Evolutionary conservation across 805 yeast species (phyloP).

Genomic region (Ogataea pini): DNA sequence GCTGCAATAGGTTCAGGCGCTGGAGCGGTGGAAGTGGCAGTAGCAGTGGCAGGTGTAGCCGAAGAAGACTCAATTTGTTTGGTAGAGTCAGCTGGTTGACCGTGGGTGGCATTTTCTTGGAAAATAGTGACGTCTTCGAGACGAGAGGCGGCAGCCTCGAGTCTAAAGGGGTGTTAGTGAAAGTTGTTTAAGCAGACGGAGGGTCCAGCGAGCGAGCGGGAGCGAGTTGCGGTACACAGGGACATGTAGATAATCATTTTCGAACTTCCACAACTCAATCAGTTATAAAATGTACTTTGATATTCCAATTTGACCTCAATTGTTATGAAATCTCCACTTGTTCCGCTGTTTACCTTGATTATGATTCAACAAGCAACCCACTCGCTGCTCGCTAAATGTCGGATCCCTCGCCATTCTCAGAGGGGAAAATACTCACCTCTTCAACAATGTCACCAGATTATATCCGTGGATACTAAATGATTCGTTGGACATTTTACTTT

Average conservation of each 20-base stretch:
- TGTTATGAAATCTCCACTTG: no score
- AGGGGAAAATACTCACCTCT: constrained; percentile 60
- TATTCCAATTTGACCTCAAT: no score
- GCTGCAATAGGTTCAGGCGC: constrained; percentile 21
- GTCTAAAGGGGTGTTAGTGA: constrained; percentile 40
- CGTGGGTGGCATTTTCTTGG: constrained; percentile 52
- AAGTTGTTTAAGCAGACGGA: neutral
- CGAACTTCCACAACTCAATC: no score
- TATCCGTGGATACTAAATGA: constrained; percentile 74
- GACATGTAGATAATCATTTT: no score
- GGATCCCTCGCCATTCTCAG: no score
- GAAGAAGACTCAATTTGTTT: constrained; percentile 1
- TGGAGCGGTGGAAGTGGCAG: constrained; percentile 12
- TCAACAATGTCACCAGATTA: constrained; percentile 77
- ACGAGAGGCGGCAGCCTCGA: constrained; percentile 92
- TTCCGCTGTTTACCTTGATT: no score
- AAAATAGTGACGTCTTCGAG: constrained; percentile 83
- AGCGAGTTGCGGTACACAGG: no score
- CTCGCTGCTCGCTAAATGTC: no score
- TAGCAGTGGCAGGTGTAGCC: neutral
- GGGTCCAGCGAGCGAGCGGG: neutral
- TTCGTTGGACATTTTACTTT: constrained; percentile 28
- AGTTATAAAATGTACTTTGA: no score
- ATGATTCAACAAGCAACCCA: no score
- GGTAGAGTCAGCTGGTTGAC: constrained; percentile 4